Evolutionary conservation across 371 early-diverging fungal genomes (phyloP).

Genomic region (Mortierella sp.): DNA sequence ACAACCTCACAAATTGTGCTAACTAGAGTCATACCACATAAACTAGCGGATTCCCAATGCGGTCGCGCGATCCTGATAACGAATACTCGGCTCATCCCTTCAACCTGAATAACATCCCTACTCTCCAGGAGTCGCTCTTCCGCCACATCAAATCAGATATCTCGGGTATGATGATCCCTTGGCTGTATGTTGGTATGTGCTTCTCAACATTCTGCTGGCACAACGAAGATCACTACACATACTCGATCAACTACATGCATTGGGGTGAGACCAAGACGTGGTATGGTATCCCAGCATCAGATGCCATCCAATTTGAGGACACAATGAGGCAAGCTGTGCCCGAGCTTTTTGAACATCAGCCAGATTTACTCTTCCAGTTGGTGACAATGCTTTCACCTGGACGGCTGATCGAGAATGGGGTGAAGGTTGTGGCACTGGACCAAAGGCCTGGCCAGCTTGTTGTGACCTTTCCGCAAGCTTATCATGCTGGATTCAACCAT

Average conservation of each 20-base stretch:
- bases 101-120: slow-evolving; percentile 91
- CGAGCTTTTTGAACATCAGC: slow-evolving; percentile 90
- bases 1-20: no score
- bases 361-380: slow-evolving; percentile 92
- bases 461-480: slow-evolving; percentile 94
- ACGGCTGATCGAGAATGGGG: slow-evolving; percentile 76
- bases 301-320: slow-evolving; percentile 86
- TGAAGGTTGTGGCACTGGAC: slow-evolving; percentile 82
- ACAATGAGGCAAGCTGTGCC: slow-evolving; percentile 85
- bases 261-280: slow-evolving; percentile 97
- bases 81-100: slow-evolving; percentile 77
- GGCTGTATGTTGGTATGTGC: slow-evolving; percentile 97
- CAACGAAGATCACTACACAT: slow-evolving; percentile 96
- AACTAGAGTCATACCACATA: background rate
- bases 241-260: slow-evolving; percentile 96
- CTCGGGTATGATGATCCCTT: slow-evolving; percentile 96
- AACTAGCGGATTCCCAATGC: slow-evolving; percentile 78
- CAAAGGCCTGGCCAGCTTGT: slow-evolving; percentile 96
- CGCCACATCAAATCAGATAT: slow-evolving; percentile 90
- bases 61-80: slow-evolving; percentile 64
- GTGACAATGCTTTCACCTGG: slow-evolving; percentile 92
- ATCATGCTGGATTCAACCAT: slow-evolving; percentile 97
- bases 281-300: slow-evolving; percentile 94
- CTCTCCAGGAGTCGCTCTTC: slow-evolving; percentile 83
- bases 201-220: slow-evolving; percentile 99